These are phyloP conservation scores for Rhizopus stolonifer DNA, from an alignment of 371 early-diverging fungal species.

Conservation along the genomic window DNA sequence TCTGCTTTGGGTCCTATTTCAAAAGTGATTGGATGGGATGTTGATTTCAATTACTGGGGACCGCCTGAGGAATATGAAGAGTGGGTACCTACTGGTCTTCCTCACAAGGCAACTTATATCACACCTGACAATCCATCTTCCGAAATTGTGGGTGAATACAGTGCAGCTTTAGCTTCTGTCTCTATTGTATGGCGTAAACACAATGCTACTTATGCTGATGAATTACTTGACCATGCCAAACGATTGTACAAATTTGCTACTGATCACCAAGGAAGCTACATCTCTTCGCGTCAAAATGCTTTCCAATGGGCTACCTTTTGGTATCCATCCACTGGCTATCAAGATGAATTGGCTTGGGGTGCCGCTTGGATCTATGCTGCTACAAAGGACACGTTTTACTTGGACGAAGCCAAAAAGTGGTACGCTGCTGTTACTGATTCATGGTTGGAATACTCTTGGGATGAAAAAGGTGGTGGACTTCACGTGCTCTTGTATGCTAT, in stretches of 20 bases:
- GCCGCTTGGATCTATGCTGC: constrained; percentile 57
- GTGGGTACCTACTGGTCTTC: constrained; percentile 52
- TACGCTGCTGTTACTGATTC: constrained; percentile 29
- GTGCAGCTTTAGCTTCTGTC: constrained; percentile 51
- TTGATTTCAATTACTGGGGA: constrained; percentile 61
- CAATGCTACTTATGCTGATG: constrained; percentile 48
- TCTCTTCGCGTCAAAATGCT: constrained; percentile 42
- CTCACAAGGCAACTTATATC: constrained; percentile 49
- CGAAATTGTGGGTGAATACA: constrained; percentile 56
- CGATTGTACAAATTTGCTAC: constrained; percentile 49
- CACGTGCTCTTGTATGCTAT: constrained; percentile 47
- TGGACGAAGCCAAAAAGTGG: constrained; percentile 46
- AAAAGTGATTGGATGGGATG: constrained; percentile 46
- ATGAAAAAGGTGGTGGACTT: constrained; percentile 51
- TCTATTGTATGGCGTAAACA: constrained; percentile 45
- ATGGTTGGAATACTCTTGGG: constrained; percentile 58
- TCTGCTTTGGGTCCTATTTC: constrained; percentile 49
- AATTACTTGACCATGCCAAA: constrained; percentile 44
- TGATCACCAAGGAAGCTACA: constrained; percentile 50
- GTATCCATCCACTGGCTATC: constrained; percentile 53
- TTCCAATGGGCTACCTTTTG: constrained; percentile 53
- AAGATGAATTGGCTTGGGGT: constrained; percentile 55
- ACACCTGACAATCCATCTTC: constrained; percentile 53
- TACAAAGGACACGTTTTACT: constrained; percentile 38
- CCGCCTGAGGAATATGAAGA: constrained; percentile 60